Conservation (phyloP, 164 flowering plant genomes). For the Vitis cinerea region DNA sequence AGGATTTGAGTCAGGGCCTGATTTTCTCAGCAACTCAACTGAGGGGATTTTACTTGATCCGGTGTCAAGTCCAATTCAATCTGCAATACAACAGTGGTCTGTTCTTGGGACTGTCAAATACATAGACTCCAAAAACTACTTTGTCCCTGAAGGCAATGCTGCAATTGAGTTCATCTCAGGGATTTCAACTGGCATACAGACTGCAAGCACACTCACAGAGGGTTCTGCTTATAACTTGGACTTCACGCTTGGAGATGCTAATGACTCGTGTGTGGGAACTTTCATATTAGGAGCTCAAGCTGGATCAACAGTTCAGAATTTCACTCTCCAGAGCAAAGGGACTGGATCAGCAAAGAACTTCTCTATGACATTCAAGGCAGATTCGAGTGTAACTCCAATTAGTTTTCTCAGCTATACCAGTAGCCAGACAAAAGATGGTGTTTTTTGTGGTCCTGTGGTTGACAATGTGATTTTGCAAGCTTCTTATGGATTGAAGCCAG, state of each 20-base stretch:
- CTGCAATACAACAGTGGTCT: conserved; percentile 44
- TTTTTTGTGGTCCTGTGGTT: conserved; percentile 47
- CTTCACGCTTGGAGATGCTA: conserved; percentile 50
- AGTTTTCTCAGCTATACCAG: conserved; percentile 36
- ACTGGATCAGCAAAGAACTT: conserved; percentile 33
- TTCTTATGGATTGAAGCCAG: conserved; percentile 22
- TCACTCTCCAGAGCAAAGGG: conserved; percentile 38
- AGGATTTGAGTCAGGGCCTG: conserved; percentile 49
- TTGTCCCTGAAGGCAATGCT: conserved; percentile 49
- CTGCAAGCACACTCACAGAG: conserved; percentile 19
- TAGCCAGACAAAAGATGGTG: conserved; percentile 34
- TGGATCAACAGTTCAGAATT: conserved; percentile 33
- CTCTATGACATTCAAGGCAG: conserved; percentile 37
- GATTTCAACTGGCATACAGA: conserved; percentile 33
- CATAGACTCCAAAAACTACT: conserved; percentile 43
- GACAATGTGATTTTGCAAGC: conserved; percentile 37
- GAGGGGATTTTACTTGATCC: conserved; percentile 45
- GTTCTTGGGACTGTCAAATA: conserved; percentile 46
- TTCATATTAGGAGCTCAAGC: conserved; percentile 40
- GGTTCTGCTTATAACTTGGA: conserved; percentile 32
- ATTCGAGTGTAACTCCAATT: conserved; percentile 26
- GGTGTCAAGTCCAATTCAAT: conserved; percentile 26
- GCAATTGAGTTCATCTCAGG: conserved; percentile 47
- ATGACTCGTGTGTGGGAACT: conserved; percentile 39
- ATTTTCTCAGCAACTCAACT: conserved; percentile 25